Base-by-base conservation (phyloP, 805 yeast species). In the Candida mattraensis region DNA sequence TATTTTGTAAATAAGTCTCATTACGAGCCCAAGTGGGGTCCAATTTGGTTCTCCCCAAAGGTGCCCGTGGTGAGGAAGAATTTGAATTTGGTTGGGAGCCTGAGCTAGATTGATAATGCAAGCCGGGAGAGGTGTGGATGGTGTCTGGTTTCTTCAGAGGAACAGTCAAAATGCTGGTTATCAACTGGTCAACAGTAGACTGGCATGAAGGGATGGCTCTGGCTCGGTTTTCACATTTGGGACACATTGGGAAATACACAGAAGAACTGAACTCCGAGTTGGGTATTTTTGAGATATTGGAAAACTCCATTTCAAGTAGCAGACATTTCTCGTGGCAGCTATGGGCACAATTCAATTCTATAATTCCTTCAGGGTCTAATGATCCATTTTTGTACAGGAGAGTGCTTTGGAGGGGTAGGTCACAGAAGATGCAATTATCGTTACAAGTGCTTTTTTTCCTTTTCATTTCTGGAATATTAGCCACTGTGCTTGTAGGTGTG, bases 251-350 rank as follows among this genome's bases (percentile, higher is more conserved):
- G 22, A 57, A 50, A 20, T 50, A 42, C 6, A 48, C 42, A 4
- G 37, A 10, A 1, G 38, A 16, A 4, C 33, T 30, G 13, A 32
- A 28, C 13, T 43, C 42, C 4, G 37, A 17, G 7, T 39, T 12
- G 4, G 34, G 24, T 1, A 16, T 21, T 3, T 20, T 29, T 2
- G 45, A 12, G 5, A 40, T 17, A 5, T 36, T 25, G 31, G 42
- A 41, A 15, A 50, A 43, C 27, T 60, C 67, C 50, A 69, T 52
- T 15, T 64, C 64, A 6, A 76, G 52, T 3, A 59, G 39, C 11
- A 78, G 62, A 51, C 87, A 80, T 37, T 77, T 76, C 33, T 76
- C 80, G 51, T 80, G 87, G 24, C 70, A 63, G 28, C 62, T 55
- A 51, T 80, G 84, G 1, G 70, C 73, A 57, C 87, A 80, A 24